These are phyloP conservation scores for Amphichorda felina DNA, from an alignment of 2,329 filamentous ascomycete species.

Conservation along the genomic window DNA sequence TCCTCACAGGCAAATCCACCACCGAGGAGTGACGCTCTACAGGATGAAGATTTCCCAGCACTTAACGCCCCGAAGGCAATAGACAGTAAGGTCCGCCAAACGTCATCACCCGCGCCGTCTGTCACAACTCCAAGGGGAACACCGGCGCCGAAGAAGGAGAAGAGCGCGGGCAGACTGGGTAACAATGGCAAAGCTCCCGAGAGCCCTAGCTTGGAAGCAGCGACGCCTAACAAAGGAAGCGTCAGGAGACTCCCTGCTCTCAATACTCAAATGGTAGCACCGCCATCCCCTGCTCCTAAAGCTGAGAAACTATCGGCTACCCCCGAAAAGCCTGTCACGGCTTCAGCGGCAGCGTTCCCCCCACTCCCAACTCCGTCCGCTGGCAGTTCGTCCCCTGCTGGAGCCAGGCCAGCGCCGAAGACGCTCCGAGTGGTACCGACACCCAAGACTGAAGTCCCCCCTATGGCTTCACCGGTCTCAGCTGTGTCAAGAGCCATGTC, in stretches of 20 bases:
- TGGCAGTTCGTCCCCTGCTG: slow-evolving; percentile 32
- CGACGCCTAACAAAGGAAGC: not conserved
- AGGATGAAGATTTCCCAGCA: slow-evolving; percentile 53
- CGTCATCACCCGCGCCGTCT: slow-evolving; percentile 15
- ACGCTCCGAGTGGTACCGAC: slow-evolving; percentile 60
- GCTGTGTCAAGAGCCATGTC: slow-evolving; percentile 17
- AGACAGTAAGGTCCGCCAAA: slow-evolving; percentile 16
- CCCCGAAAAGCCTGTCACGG: slow-evolving; percentile 21
- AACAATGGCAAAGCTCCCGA: slow-evolving; percentile 22
- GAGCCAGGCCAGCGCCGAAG: slow-evolving; percentile 42
- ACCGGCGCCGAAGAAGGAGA: slow-evolving; percentile 21
- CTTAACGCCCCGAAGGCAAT: slow-evolving; percentile 32
- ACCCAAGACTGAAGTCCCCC: slow-evolving; percentile 46
- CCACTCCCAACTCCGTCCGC: slow-evolving; percentile 35
- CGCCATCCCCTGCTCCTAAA: slow-evolving; percentile 2
- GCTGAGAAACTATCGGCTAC: slow-evolving; percentile 12
- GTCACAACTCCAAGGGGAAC: slow-evolving; percentile 22
- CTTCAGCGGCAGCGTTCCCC: slow-evolving; percentile 24
- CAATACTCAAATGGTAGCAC: not conserved
- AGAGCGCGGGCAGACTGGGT: slow-evolving; percentile 11
- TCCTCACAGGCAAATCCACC: slow-evolving; percentile 24
- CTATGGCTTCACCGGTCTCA: slow-evolving; percentile 19
- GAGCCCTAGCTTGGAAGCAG: not conserved
- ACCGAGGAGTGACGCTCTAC: slow-evolving; percentile 23
- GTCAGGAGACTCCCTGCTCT: not conserved